A percentile compares a stretch with the other conserved stretches of the same genome.
Conservation (phyloP, 345 rosid species). For the Populus nigra region DNA sequence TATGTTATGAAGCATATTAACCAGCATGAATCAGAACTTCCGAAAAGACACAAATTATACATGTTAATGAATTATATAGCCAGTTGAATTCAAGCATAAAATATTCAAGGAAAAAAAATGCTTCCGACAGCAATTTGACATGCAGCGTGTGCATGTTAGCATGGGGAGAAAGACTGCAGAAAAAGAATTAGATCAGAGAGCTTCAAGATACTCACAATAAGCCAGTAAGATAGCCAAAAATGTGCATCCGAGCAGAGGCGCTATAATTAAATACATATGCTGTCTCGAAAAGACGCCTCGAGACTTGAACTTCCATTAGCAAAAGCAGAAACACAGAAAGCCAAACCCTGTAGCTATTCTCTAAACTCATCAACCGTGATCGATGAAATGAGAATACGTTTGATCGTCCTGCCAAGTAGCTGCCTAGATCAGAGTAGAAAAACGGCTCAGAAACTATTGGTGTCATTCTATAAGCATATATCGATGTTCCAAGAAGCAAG, state of each 20-base stretch:
- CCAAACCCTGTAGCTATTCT: conserved; percentile 49
- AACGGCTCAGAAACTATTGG: conserved; percentile 39
- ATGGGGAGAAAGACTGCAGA: background rate
- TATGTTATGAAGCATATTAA: background rate
- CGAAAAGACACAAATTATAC: no score
- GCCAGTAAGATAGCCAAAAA: conserved; percentile 59
- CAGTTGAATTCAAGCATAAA: background rate
- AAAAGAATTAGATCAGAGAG: background rate
- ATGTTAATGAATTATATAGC: no score
- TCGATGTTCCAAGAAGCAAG: conserved; percentile 55
- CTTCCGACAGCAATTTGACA: background rate
- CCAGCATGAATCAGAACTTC: background rate
- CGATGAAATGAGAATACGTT: conserved; percentile 43
- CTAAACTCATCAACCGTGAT: conserved; percentile 32
- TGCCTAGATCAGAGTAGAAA: conserved; percentile 35
- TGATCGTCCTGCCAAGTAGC: conserved; percentile 52
- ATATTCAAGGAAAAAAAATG: background rate
- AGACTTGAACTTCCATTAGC: conserved; percentile 66
- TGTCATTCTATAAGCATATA: conserved; percentile 46
- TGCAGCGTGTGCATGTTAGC: background rate
- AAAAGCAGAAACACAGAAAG: conserved; percentile 54
- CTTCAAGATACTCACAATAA: conserved; percentile 49
- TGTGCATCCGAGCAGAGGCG: conserved; percentile 62
- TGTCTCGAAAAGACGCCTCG: conserved; percentile 64
- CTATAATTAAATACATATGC: conserved; percentile 56